Evolutionary conservation across 495 filamentous ascomycete genomes (phyloP).

Genomic region (Aspergillus ostianus): DNA sequence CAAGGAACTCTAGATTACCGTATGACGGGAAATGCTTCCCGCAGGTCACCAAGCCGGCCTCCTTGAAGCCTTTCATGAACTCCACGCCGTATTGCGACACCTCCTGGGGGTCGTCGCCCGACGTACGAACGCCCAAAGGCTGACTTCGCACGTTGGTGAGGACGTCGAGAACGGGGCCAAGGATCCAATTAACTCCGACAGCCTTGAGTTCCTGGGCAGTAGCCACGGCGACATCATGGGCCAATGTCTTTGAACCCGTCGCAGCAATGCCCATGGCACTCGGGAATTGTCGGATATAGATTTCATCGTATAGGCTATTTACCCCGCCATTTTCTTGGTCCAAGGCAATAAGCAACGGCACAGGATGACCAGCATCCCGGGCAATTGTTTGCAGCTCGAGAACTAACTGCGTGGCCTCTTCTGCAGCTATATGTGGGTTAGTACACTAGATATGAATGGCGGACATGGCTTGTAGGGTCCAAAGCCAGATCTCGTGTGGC

Average conservation of each 20-base stretch:
- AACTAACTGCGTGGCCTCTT: slow-evolving; percentile 76
- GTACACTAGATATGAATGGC: neutral
- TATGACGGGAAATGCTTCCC: slow-evolving; percentile 94
- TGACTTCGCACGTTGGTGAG: slow-evolving; percentile 86
- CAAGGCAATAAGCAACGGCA: slow-evolving; percentile 78
- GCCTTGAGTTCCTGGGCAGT: slow-evolving; percentile 83
- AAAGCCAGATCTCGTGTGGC: neutral
- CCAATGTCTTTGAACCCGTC: slow-evolving; percentile 72
- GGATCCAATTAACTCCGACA: slow-evolving; percentile 86
- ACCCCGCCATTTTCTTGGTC: slow-evolving; percentile 96
- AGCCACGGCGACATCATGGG: slow-evolving; percentile 79
- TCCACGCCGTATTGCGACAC: slow-evolving; percentile 84
- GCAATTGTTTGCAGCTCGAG: slow-evolving; percentile 86
- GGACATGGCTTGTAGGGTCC: neutral
- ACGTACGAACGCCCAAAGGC: slow-evolving; percentile 77
- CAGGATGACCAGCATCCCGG: slow-evolving; percentile 78
- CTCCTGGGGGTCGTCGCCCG: slow-evolving; percentile 84
- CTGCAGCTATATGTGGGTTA: slow-evolving; percentile 59
- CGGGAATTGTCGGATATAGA: slow-evolving; percentile 87
- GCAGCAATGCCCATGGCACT: slow-evolving; percentile 89
- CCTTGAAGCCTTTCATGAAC: slow-evolving; percentile 84
- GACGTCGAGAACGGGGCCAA: slow-evolving; percentile 88
- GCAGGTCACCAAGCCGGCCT: slow-evolving; percentile 78
- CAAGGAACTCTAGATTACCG: slow-evolving; percentile 87
- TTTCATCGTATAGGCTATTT: slow-evolving; percentile 89